phyloP scores from a whole-genome alignment of 352 stramenopile species.

The Aphanomyces invadans region DNA sequence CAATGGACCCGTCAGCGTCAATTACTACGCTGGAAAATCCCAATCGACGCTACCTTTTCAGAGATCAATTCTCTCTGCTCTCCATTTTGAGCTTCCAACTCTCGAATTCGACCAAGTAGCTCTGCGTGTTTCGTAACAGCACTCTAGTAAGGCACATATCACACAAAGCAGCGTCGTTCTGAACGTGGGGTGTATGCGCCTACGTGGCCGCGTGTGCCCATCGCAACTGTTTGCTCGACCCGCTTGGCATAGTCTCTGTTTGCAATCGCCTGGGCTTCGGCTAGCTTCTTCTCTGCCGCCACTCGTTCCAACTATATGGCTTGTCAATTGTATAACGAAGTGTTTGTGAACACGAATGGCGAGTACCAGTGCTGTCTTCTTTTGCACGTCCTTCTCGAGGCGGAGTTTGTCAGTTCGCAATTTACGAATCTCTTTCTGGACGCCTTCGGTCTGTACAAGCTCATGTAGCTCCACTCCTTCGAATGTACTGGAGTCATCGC shows the following conservation, averaged over 20 bases:
- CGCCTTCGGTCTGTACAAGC: conserved; percentile 7
- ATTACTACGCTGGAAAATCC: too few species aligned
- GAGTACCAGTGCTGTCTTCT: conserved; percentile 15
- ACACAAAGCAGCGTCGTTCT: too few species aligned
- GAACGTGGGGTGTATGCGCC: background rate
- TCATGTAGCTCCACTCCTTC: background rate
- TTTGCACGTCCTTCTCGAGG: conserved; percentile 14
- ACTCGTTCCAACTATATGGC: conserved; percentile 54
- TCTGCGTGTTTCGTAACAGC: conserved; percentile 43
- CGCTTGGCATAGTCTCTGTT: conserved; percentile 81
- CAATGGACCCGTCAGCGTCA: background rate
- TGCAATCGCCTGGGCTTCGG: conserved; percentile 73
- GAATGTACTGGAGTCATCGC: background rate
- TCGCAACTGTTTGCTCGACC: conserved; percentile 77
- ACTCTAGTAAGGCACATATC: too few species aligned
- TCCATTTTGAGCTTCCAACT: conserved; percentile 32
- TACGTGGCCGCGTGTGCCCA: conserved; percentile 56
- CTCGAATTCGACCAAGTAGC: conserved; percentile 36
- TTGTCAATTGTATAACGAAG: background rate
- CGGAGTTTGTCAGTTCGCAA: conserved; percentile 35
- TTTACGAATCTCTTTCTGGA: conserved; percentile 56
- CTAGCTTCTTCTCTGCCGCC: conserved; percentile 57
- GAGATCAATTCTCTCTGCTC: conserved; percentile 29
- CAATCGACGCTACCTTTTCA: conserved; percentile 19
- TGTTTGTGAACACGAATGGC: background rate